Base-by-base conservation (phyloP, 495 filamentous ascomycete genomes). In the Rusavskia elegans region DNA sequence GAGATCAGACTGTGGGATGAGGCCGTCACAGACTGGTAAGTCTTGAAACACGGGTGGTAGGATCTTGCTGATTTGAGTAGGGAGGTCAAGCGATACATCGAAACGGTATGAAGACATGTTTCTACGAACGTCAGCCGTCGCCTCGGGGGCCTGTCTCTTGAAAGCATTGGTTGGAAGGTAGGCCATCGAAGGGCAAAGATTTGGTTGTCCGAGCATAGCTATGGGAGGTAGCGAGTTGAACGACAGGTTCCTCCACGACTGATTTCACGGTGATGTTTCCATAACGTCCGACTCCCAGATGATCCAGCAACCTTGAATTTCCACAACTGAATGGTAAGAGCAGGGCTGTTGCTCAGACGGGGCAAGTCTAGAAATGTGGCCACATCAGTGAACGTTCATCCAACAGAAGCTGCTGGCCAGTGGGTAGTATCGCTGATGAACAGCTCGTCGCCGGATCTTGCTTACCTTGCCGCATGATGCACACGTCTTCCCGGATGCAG, bases 1-100 rank as follows among this genome's bases (percentile, higher is more conserved):
- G 92, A 98, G 66, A 74, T 89, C 58, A 71, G 81, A 54, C 66
- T 95, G 17, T 98, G 88, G 87, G 88, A 98, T 63, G 89, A 96
- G 63, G 87, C 88, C 1, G 88, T 95, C 8, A 95, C 89, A 23
- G 89, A 95, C 65, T 96, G 89, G 88, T 87, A 68, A 57, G 79
- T 76, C 0, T 35, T 35, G 2, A 14, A 21, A 27, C 19, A 10
- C 23, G 17, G 30, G n/a, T 20, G 27, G 25, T 29, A 49, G 42
- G 45, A 48, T 27, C 61, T 55, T 53, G 46, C 29, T 30, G 0
- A 55, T 54, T n/a, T 53, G 46, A 56, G 2, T 57, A 79, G 75
- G 74, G 78, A 85, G 61, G 65, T 89, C 46, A 78, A 68, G 62
- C 64, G 84, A 50, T 87, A 87, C 60, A 82, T 87, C 44, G 84